Base-by-base conservation (phyloP, 2,329 filamentous ascomycete species). In the Colletotrichum sp. region DNA sequence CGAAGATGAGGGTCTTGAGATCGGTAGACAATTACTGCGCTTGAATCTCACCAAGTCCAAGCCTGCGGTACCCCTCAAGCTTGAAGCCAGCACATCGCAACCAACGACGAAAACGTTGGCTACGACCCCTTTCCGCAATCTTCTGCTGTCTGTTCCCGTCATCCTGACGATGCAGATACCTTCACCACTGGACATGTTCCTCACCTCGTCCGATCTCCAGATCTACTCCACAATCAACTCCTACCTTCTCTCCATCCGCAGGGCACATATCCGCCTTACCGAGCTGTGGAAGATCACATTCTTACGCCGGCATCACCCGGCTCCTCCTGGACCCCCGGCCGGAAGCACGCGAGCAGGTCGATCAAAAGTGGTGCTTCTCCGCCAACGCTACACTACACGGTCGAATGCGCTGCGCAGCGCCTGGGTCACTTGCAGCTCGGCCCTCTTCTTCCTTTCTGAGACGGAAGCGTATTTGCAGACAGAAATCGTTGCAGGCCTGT, bases 351-450 rank as follows among this genome's bases (percentile, higher is more conserved):
- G 87, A 34, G 88, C 88, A 39, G 93, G 93, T 2, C 88, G 91
- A 74, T 88, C 89, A 22, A 90, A 91, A 76, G 89, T 95, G 18
- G 87, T 86, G 30, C 86, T 90, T 27, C 89, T 94, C 13, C 91
- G 95, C 32, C 86, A 91, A 78, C 90, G 94, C 66, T 91, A 93
- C 78, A 91, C 91, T 30, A 82, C 86, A 18, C 90, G 96, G 22
- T 89, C 91, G 6, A 88, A 89, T 39, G 89, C 91, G 1, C 94
- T 98, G 89, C 92, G 97, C 18, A 94, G 93, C 77, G 91, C 96
- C 1, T 99, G 97, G 97, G 96, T 96, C 0, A 97, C 95, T 0
- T 94, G 94, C 79, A 96, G 94, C 80, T 94, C 96, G 4, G 94
- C 95, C 2, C 91, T 98, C 6, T 98, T 98, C 85, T 94, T 98